Base-by-base conservation (phyloP, 2,329 filamentous ascomycete species). In the Colletotrichum australisinense region DNA sequence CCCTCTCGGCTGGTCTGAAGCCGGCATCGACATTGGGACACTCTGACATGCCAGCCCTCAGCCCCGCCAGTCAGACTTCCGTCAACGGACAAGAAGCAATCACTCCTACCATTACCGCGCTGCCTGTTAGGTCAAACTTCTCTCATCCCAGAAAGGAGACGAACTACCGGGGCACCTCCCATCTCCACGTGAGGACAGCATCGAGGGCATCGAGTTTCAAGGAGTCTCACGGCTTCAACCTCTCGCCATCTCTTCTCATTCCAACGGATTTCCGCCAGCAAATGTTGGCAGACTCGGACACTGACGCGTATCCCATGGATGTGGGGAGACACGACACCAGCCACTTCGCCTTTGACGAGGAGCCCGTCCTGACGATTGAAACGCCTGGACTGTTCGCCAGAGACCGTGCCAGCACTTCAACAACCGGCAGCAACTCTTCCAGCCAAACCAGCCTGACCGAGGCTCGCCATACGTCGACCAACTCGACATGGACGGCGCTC, bases 221-320 rank as follows among this genome's bases (percentile, higher is more conserved):
- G 76, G 90, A 92, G 78, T 87, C 86, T 0, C 88, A 91, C 69
- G 88, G 88, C 16, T 91, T 91, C 77, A 86, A 84, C 55, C 80
- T 92, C 42, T 92, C 90, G 8, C 90, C 91, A 0, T 89, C 89
- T 4, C 83, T 92, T n/a, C 84, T 92, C 63, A 90, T 92, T 66
- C 90, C 91, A 14, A 81, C 84, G 59, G 90, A 93, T 64, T 91
- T 88, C 76, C 86, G 88, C 65, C 85, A 88, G 74, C 86, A 90
- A 76, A 88, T 91, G 84, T 52, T 73, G 66, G 63, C 65, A 5
- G 72, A 73, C 5, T 73, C 65, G 30, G 69, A 65, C 26, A 30
- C 49, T n/a, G 70, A 73, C 19, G 53, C 67, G 5, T 80, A 75
- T 62, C 78, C 81, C 14, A 81, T 82, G 52, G 85, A 86, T 67